Base-by-base conservation (phyloP, 495 filamentous ascomycete genomes). In the Hyaloscypha variabilis region DNA sequence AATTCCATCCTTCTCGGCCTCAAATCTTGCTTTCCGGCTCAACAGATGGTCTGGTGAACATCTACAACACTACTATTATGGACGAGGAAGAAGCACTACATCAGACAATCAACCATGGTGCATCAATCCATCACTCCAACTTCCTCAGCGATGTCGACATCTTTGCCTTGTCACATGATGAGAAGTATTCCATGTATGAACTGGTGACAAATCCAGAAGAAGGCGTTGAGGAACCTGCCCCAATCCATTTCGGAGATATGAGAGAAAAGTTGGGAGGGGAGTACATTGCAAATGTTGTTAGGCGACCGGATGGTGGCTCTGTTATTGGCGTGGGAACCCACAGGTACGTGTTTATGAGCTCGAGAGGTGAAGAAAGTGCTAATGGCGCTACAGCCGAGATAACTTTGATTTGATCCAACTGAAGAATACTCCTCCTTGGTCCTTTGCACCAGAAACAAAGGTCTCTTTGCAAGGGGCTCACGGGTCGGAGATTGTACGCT, bases 41-140 rank as follows among this genome's bases (percentile, higher is more conserved):
- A 59, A 97, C 93, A n/a, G 95, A 99, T 79, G 91, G 91, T 17
- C 85, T 97, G 0, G 83, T 97, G 61, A 96, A 93, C 71, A 78
- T 97, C 55, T 96, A 90, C 77, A 87, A 97, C 73, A 88, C 85
- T 17, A 81, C 78, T 23, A 84, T 92, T 42, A 72, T 83, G 26
- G 92, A 94, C 70, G 92, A 96, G 72, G 93, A 97, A 72, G 92
- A 97, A 24, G 90, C 93, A 0, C 78, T 97, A 8, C 78, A 90
- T 39, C 91, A 93, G 72, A 90, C 95, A 14, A 88, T 96, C 76
- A 97, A 99, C 78, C 91, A 95, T 74, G 87, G 83, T 6, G 79
- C 82, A 60, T 94, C 93, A 2, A 86, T 99, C 39, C 92, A 96
- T 75, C 91, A 89, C 66, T 88, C 92, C 23, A 91, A 89, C 19